Base-by-base conservation (phyloP, 2,329 filamentous ascomycete species). In the Proliferodiscus dingleyae region DNA sequence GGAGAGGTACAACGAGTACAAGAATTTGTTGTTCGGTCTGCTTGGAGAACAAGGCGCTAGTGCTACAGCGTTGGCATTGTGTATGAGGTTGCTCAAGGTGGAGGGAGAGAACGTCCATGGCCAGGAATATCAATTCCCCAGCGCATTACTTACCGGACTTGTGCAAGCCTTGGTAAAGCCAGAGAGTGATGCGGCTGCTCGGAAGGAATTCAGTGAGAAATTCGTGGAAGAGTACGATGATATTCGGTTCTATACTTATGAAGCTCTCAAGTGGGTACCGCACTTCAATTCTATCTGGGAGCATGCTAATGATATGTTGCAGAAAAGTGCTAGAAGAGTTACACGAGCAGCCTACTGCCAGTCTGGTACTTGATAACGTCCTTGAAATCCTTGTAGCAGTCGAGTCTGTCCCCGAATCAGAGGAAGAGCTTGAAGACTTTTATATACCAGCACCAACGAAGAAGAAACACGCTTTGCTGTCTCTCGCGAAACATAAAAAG, bases 1-100 rank as follows among this genome's bases (percentile, higher is more conserved):
- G 61, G 83, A 84, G 53, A 77, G 83, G 53, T 80, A 89, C 57
- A 71, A 74, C 5, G 85, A 89, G 57, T 94, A 87, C 64, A 80
- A 85, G 60, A 66, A 70, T 22, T 66, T 75, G 3, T 67, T 96
- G 32, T 58, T 85, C 22, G 65, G 66, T 3, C 74, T 87, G 53
- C 70, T 96, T 37, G 67, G 68, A 34, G 68, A 74, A 45, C 75
- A 79, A 10, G 77, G 85, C 49, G 71, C 81, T n/a, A 80, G 87
- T 51, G 74, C 78, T 34, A 87, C 85, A 13, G 83, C 81, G 9
- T 68, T 97, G 57, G 87, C 85, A 1, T 70, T 96, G 39, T 77
- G 83, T 46, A 94, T 96, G 89, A 82, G 85, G 45, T 67, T 94
- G 38, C 70, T 95, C 54, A 93, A 94, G 70, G 83, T 85, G 41